Evolutionary conservation across 371 early-diverging fungal genomes (phyloP).

Genomic region (Rhizopus arrhizus): DNA sequence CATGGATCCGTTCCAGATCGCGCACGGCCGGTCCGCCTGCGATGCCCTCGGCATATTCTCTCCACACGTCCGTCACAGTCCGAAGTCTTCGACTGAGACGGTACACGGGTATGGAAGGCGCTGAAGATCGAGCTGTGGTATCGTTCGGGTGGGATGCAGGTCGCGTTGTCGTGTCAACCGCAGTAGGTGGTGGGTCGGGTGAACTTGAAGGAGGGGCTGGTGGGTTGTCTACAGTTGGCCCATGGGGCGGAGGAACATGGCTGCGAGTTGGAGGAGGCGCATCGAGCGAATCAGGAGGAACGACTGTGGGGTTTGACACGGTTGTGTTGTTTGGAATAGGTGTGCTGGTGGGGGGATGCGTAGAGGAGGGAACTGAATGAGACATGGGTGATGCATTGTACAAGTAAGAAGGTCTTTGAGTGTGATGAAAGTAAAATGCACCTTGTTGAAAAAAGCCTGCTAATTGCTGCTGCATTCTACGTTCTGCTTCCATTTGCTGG

Average conservation of each 20-base stretch:
- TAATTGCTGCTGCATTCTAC: not conserved
- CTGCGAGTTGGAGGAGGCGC: no score
- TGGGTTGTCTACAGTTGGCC: no score
- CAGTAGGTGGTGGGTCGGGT: no score
- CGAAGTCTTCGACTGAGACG: not conserved
- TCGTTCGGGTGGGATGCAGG: no score
- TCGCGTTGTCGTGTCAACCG: no score
- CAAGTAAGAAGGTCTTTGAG: not conserved
- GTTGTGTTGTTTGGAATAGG: no score
- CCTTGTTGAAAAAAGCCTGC: not conserved
- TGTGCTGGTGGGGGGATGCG: not conserved
- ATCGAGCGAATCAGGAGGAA: no score
- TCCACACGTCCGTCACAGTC: constrained; percentile 5
- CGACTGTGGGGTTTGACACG: no score
- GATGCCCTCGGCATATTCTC: not conserved
- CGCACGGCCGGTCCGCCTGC: not conserved
- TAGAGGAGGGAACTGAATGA: not conserved
- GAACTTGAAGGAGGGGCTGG: no score
- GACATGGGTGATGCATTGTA: not conserved
- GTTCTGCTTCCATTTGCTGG: not conserved
- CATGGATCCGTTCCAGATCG: not conserved
- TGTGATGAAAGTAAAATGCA: not conserved
- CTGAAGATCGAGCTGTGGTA: no score
- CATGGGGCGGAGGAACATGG: no score
- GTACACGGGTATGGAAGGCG: not conserved